Percentiles rank a stretch among this genome's conserved stretches.
phyloP scores from a whole-genome alignment of 495 filamentous ascomycete genomes.

The Neurospora intermedia region DNA sequence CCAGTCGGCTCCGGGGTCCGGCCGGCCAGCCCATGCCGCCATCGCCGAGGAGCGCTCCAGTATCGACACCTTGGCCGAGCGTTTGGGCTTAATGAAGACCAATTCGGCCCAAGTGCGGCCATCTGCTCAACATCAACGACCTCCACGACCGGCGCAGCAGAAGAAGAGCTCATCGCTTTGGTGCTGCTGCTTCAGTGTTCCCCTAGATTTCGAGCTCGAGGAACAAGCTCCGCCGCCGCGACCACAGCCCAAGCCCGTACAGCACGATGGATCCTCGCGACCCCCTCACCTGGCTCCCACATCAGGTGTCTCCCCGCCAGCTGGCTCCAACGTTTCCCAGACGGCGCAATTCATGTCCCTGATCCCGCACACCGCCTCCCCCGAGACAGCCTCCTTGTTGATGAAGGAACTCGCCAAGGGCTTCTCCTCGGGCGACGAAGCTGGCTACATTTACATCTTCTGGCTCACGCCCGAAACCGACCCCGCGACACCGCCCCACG shows the following conservation, averaged over 20 bases:
- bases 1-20: slow-evolving; percentile 30
- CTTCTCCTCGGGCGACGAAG: slow-evolving; percentile 63
- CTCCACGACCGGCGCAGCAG: slow-evolving; percentile 20
- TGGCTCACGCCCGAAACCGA: slow-evolving; percentile 62
- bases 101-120: slow-evolving; percentile 10
- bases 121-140: slow-evolving; percentile 10
- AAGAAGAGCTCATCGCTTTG: slow-evolving; percentile 18
- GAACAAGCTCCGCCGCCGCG: slow-evolving; percentile 25
- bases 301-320: neutral
- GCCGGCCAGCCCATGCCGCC: slow-evolving; percentile 15
- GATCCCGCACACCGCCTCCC: slow-evolving; percentile 53
- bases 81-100: slow-evolving; percentile 53
- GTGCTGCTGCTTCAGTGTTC: slow-evolving; percentile 37
- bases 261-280: slow-evolving; percentile 22
- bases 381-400: slow-evolving; percentile 53
- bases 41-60: slow-evolving; percentile 54
- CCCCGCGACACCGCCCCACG: slow-evolving; percentile 38
- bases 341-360: slow-evolving; percentile 50
- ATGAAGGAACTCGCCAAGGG: slow-evolving; percentile 75
- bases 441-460: slow-evolving; percentile 97
- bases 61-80: slow-evolving; percentile 71
- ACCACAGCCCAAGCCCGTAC: slow-evolving; percentile 30
- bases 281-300: slow-evolving; percentile 2
- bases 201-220: slow-evolving; percentile 13
- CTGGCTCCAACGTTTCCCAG: slow-evolving; percentile 23